Percentiles rank a stretch among this genome's conserved stretches.
Conservation (phyloP, 176 grass and related monocot species). For the Saccharum officinarum region DNA sequence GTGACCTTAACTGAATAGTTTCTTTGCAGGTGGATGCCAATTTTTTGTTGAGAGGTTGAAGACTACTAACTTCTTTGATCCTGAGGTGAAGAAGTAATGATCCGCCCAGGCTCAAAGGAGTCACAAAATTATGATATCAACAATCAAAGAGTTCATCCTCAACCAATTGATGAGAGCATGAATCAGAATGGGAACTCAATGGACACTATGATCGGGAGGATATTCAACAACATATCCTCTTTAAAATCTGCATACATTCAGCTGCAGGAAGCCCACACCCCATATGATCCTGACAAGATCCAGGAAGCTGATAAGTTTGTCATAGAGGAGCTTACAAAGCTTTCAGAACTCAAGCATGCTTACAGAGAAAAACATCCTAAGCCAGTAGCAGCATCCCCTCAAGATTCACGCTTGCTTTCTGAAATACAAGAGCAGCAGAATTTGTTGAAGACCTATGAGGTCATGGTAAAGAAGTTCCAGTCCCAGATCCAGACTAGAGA, state of each 20-base stretch:
- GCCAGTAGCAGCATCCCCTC: constrained; percentile 70
- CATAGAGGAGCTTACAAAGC: constrained; percentile 85
- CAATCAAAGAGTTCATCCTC: constrained; percentile 96
- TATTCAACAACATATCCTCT: constrained; percentile 96
- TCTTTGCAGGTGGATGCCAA: constrained; percentile 40
- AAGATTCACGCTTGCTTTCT: constrained; percentile 81
- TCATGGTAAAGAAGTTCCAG: constrained; percentile 98
- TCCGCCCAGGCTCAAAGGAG: constrained; percentile 52
- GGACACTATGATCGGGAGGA: constrained; percentile 68
- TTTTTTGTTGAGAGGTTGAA: constrained; percentile 21
- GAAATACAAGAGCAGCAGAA: constrained; percentile 98
- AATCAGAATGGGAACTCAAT: constrained; percentile 72
- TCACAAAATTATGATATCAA: constrained; percentile 83
- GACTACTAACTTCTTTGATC: constrained; percentile 24
- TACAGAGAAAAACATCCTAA: constrained; percentile 96
- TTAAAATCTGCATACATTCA: constrained; percentile 93
- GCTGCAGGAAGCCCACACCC: constrained; percentile 95
- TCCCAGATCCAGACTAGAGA: constrained; percentile 96
- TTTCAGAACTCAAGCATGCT: constrained; percentile 95
- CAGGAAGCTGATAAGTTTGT: constrained; percentile 88
- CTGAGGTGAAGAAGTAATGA: constrained; percentile 55
- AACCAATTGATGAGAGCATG: constrained; percentile 81
- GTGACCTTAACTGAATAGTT: constrained; percentile 6
- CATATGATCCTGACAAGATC: constrained; percentile 92
- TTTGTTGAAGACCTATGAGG: constrained; percentile 92